phyloP scores from a whole-genome alignment of 208 protist species.

The Trypanosoma avium region DNA sequence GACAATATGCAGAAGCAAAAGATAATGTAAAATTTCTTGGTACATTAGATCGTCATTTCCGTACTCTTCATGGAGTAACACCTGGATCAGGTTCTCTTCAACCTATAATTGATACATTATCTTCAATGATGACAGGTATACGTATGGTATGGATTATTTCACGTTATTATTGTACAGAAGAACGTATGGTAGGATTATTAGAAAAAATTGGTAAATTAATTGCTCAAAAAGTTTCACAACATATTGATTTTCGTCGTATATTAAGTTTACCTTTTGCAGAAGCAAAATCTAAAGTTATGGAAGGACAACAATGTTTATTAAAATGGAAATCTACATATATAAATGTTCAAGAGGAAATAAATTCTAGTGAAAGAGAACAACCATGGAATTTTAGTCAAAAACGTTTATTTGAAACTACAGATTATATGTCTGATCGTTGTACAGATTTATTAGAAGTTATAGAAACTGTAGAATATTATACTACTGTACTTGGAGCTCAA shows the following conservation, averaged over 20 bases:
- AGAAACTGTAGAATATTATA: conserved; percentile 95
- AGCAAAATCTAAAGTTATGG: conserved; percentile 80
- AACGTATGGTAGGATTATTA: conserved; percentile 97
- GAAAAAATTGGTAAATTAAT: conserved; percentile 97
- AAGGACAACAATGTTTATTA: conserved; percentile 92
- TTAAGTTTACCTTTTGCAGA: conserved; percentile 75
- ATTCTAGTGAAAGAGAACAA: conserved; percentile 91
- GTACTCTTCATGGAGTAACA: conserved; percentile 91
- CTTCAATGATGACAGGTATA: conserved; percentile 98
- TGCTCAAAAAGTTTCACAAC: conserved; percentile 92
- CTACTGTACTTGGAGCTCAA: conserved; percentile 95
- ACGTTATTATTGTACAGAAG: conserved; percentile 98
- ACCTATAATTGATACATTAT: conserved; percentile 96
- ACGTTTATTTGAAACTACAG: conserved; percentile 95
- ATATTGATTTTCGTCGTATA: conserved; percentile 93
- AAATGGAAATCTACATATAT: conserved; percentile 95
- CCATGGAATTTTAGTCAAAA: conserved; percentile 99
- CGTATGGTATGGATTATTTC: conserved; percentile 99
- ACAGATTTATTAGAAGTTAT: conserved; percentile 94
- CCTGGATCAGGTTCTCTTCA: conserved; percentile 75
- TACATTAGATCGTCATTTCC: conserved; percentile 99
- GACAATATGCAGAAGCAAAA: conserved; percentile 96
- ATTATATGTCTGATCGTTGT: conserved; percentile 97
- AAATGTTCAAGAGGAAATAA: conserved; percentile 96
- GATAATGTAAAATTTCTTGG: conserved; percentile 99